Base-by-base conservation (phyloP, 2,329 filamentous ascomycete genomes). In the Penicillium thymicola region DNA sequence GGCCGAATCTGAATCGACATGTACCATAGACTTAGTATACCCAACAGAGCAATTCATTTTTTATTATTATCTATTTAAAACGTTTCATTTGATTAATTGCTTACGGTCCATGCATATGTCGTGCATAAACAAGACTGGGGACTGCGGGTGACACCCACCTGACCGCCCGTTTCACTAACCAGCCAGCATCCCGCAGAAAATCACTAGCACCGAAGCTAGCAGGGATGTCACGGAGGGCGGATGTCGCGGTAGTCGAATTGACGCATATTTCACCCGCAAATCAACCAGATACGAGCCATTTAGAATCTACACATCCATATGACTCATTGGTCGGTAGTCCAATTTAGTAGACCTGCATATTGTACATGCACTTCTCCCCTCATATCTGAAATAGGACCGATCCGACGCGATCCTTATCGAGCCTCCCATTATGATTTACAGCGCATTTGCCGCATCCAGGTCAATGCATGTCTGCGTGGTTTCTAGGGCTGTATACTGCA, bases 1-100 rank as follows among this genome's bases (percentile, higher is more conserved):
- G 59, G 57, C 59, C 60, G 59, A 61, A 63, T 65, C 50, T 63
- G 61, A 69, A 69, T 66, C 67, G 64, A 68, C 65, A 65, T 72
- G 69, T 72, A 71, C 59, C 66, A 71, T 72, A 72, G 70, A 72
- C 66, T 67, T 71, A 71, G 70, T 72, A 72, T 72, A 72, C 70
- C 70, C 70, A 68, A 64, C 65, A 64, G 62, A 68, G 66, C 65
- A 65, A 60, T 57, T 54, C 54, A 37, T 51, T 38, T 52, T 62
- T 57, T 13, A 21, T 21, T 21, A 21, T 30, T 32, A 32, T 32
- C 30, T 51, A 34, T 46, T 51, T 43, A 55, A 56, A 37, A 48
- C 47, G 54, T 59, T 46, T 3, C 13, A 54, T 25, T 18, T 23
- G 8, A 41, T 51, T 32, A 21, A 45, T 40, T 53, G 54, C 54